Evolutionary conservation across 352 stramenopile species (phyloP), one percentile per base, ranked within the genome.

Genomic region (Pythium plurisporium): DNA sequence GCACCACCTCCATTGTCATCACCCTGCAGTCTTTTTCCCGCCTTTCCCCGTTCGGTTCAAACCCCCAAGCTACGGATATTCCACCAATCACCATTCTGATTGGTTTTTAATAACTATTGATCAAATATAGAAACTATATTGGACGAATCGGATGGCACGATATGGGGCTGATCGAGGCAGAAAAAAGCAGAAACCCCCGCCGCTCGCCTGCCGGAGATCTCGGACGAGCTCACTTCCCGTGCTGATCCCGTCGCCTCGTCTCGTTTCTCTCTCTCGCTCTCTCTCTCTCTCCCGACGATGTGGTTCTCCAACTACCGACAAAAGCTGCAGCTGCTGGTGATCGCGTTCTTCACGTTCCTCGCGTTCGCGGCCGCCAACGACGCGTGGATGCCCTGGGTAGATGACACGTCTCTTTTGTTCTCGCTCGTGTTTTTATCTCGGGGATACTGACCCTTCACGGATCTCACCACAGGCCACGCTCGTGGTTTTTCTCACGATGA

Each of bases 371-470:
- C 82, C 25, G 79, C 79, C 7, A 69, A 87, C 27, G 79, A 81
- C 23, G 76, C 81, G 33, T 92, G 82, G 82, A 92, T 92, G 72
- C 79, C 74, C 0, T 92, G 79, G 79, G 82, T 92, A 59, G n/a
- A 76, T 70, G n/a, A 12, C 3, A 27, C 48, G 22, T 27, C 19
- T 50, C 22, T 51, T 22, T n/a, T 42, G 15, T 58, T n/a, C n/a
- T n/a, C n/a, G n/a, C n/a, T n/a, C n/a, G n/a, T n/a, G n/a, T n/a
- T n/a, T n/a, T n/a, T n/a, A n/a, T n/a, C n/a, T n/a, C n/a, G n/a
- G n/a, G n/a, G n/a, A n/a, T n/a, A n/a, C n/a, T n/a, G n/a, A n/a
- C n/a, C n/a, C n/a, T n/a, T n/a, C n/a, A n/a, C n/a, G n/a, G n/a
- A n/a, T n/a, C n/a, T n/a, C 19, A 27, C 5, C 26, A 5, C 38